A percentile compares a stretch with the other conserved stretches of the same genome.
Evolutionary conservation across 169 alveolate genomes (phyloP).

Genomic region (Plasmodium adleri): DNA sequence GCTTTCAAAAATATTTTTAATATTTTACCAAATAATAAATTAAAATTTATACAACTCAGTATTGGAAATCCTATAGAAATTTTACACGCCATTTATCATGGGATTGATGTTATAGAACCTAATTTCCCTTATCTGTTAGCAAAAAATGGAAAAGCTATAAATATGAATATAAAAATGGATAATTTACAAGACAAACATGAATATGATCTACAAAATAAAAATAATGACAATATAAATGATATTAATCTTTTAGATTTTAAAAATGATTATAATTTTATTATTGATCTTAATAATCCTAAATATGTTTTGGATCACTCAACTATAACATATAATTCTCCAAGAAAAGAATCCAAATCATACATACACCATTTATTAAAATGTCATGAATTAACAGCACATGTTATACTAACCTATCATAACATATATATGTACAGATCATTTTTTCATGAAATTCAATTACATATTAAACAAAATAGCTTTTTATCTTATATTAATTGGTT

Average conservation of each 20-base stretch:
- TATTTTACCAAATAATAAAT: constrained; percentile 47
- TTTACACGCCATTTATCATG: constrained; percentile 77
- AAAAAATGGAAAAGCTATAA: constrained; percentile 77
- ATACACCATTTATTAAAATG: constrained; percentile 80
- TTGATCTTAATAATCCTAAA: constrained; percentile 77
- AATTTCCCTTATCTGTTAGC: constrained; percentile 78
- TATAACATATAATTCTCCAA: constrained; percentile 74
- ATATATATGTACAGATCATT: constrained; percentile 72
- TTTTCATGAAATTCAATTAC: constrained; percentile 75
- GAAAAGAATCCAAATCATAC: constrained; percentile 79
- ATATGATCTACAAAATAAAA: not conserved
- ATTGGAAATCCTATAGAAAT: constrained; percentile 80
- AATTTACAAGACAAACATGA: no score
- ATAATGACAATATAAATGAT: not conserved
- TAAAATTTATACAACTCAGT: constrained; percentile 77
- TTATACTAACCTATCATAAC: constrained; percentile 76
- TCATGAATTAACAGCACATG: constrained; percentile 78
- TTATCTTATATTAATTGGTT: constrained; percentile 34
- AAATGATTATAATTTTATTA: constrained; percentile 37
- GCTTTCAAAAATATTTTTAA: constrained; percentile 29
- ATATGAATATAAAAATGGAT: constrained; percentile 30
- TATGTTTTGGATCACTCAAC: constrained; percentile 47
- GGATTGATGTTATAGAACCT: constrained; percentile 80
- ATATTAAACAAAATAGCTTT: constrained; percentile 49
- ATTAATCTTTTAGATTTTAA: constrained; percentile 47